phyloP scores from a whole-genome alignment of 2,329 filamentous ascomycete species.

The Cladobotryum mycophilum region DNA sequence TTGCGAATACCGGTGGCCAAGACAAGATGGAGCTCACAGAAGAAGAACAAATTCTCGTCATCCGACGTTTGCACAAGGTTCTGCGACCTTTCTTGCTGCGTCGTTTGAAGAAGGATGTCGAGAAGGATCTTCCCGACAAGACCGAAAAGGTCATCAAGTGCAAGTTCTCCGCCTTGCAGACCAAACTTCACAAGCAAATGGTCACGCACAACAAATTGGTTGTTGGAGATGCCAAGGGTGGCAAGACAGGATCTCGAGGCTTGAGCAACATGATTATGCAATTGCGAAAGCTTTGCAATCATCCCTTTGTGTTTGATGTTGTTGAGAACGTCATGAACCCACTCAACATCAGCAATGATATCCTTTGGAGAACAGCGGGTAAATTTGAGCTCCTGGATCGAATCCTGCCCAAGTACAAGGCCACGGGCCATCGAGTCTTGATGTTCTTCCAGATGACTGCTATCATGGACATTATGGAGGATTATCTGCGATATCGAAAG shows the following conservation, averaged over 20 bases:
- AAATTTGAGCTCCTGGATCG: conserved; percentile 96
- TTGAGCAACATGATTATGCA: conserved; percentile 99
- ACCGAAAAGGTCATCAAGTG: conserved; percentile 99
- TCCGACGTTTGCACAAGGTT: conserved; percentile 97
- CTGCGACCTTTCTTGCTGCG: conserved; percentile 92
- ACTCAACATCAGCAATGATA: conserved; percentile 76
- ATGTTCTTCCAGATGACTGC: conserved; percentile 99
- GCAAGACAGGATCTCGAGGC: conserved; percentile 88
- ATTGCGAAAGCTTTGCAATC: conserved; percentile 95
- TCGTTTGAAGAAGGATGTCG: conserved; percentile 98
- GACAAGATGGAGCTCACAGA: conserved; percentile 98
- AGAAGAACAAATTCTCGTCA: conserved; percentile 99
- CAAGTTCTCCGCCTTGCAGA: conserved; percentile 91
- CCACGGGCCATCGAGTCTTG: conserved; percentile 85
- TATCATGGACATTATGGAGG: conserved; percentile 99
- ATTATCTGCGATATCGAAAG: conserved; percentile 80
- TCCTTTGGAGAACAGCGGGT: conserved; percentile 90
- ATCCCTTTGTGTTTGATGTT: conserved; percentile 96
- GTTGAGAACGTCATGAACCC: conserved; percentile 99
- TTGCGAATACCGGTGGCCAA: conserved; percentile 94
- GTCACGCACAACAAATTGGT: conserved; percentile 91
- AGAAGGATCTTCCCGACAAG: conserved; percentile 98
- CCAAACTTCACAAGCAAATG: conserved; percentile 95
- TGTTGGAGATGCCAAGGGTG: conserved; percentile 90
- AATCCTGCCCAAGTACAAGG: conserved; percentile 86